Conservation (phyloP, 306 rosid species). For the Begonia fuchsioides region DNA sequence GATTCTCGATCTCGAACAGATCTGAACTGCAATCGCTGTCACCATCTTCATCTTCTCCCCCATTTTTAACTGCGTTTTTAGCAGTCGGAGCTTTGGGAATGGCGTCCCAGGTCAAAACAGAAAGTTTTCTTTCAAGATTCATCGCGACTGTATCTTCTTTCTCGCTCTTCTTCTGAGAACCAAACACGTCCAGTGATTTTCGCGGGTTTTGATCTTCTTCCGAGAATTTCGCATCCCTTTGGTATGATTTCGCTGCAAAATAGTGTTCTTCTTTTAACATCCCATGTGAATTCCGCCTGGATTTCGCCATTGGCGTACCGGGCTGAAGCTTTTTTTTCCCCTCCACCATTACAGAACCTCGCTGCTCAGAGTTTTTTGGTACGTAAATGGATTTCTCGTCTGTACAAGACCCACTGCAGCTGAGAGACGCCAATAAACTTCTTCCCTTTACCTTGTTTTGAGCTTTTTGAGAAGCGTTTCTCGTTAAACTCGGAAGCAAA, state of each 20-base stretch:
- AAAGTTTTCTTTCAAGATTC: constrained; percentile 26
- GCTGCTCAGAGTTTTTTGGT: background rate
- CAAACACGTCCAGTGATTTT: constrained; percentile 28
- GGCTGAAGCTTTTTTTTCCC: background rate
- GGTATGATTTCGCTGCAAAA: constrained; percentile 11
- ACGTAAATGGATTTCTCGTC: background rate
- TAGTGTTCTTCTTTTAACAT: constrained; percentile 7
- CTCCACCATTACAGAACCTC: background rate
- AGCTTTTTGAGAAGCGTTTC: background rate
- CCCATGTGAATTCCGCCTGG: background rate
- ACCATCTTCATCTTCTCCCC: constrained; percentile 11
- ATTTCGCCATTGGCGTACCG: background rate
- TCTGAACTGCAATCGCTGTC: constrained; percentile 40
- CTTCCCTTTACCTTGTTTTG: background rate
- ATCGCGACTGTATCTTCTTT: constrained; percentile 12
- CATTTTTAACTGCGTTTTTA: constrained; percentile 3
- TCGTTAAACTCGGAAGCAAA: background rate
- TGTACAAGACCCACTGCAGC: background rate
- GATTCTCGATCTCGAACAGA: constrained; percentile 35
- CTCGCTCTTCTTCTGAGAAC: constrained; percentile 14
- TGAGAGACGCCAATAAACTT: background rate
- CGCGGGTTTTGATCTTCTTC: constrained; percentile 15
- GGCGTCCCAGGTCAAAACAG: constrained; percentile 33
- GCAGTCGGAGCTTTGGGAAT: constrained; percentile 23
- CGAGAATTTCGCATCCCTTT: constrained; percentile 4